Evolutionary conservation across 106 monocot genomes (phyloP), one percentile per base, ranked within the genome.

Genomic region (Phalaenopsis equestris): DNA sequence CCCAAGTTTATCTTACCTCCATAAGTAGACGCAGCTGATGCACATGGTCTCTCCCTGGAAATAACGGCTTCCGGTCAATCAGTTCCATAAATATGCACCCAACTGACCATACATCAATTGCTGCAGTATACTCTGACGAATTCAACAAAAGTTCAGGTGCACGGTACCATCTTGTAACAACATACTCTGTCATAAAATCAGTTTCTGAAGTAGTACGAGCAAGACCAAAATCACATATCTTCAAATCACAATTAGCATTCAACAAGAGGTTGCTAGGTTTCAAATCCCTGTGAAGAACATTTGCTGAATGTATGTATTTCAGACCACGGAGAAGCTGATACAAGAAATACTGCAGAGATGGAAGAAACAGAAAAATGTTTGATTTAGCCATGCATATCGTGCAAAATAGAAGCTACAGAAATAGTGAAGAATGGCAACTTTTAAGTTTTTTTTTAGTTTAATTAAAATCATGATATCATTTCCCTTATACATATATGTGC

Each of bases 101-200:
- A 10, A 97, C 94, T 41, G 97, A 97, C 97, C 97, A 97, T 3
- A 97, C 92, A 92, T 97, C 97, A 85, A 97, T 94, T 78, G 97
- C 89, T 41, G 97, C 84, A 24, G 92, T 94, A 85, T 97, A 97
- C 72, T 97, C 94, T 56, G 97, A 94, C 75, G 94, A 92, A 85
- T 97, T 97, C 67, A 97, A 76, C 52, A 97, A 78, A 48, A 97
- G 79, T 56, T 97, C 97, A 41, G 97, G 97, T 77, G 97, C 94
- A 77, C 97, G 85, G 48, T 97, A 97, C 97, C 97, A 97, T 85
- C 97, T 88, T 65, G 97, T 97, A 58, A 94, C 97, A 82, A 94
- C 97, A 81, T 97, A 94, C 39, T 97, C 97, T 15, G 97, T 97
- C 97, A 97, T 97, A 84, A 97, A 97, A 88, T 94, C 97, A n/a